Evolutionary conservation across 192 early-diverging fungal species (phyloP).

Genomic region (Pilaira anomala): DNA sequence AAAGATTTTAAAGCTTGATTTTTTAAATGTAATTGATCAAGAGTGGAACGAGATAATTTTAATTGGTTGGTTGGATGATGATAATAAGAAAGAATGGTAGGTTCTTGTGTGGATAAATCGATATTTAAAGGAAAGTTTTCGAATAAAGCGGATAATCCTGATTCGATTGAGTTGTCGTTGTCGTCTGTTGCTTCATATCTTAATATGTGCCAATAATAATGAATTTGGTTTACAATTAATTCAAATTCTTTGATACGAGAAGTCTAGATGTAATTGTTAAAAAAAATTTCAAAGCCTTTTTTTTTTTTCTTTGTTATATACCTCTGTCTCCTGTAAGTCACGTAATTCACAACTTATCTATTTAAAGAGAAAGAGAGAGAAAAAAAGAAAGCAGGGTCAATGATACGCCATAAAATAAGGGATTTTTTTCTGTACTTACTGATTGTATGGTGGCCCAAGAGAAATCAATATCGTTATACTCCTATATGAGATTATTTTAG

Average conservation of each 20-base stretch:
- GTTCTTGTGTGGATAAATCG: slow-evolving; percentile 6
- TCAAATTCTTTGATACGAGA: slow-evolving; percentile 17
- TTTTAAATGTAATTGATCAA: slow-evolving; percentile 34
- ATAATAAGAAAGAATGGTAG: slow-evolving; percentile 10
- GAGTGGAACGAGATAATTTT: slow-evolving; percentile 38
- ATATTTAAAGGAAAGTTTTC: slow-evolving; percentile 3
- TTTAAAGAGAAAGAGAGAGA: neutral
- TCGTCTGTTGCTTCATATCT: neutral
- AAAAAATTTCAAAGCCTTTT: no score
- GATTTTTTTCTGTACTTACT: slow-evolving; percentile 14
- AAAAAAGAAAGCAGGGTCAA: neutral
- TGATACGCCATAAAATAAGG: neutral
- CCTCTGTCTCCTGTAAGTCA: slow-evolving; percentile 12
- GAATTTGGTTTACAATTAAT: slow-evolving; percentile 16
- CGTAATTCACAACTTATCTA: slow-evolving; percentile 14
- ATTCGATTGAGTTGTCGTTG: slow-evolving; percentile 22
- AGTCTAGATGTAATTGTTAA: slow-evolving; percentile 12
- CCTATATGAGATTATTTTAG: neutral
- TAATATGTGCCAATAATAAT: slow-evolving; percentile 27
- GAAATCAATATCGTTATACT: slow-evolving; percentile 19
- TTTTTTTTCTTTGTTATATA: neutral
- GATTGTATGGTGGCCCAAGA: slow-evolving; percentile 33
- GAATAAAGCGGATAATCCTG: slow-evolving; percentile 15
- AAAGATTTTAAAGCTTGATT: slow-evolving; percentile 31
- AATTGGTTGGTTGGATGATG: slow-evolving; percentile 32